Conservation (phyloP, 257 asterid species). For the Gentiana macrophylla region DNA sequence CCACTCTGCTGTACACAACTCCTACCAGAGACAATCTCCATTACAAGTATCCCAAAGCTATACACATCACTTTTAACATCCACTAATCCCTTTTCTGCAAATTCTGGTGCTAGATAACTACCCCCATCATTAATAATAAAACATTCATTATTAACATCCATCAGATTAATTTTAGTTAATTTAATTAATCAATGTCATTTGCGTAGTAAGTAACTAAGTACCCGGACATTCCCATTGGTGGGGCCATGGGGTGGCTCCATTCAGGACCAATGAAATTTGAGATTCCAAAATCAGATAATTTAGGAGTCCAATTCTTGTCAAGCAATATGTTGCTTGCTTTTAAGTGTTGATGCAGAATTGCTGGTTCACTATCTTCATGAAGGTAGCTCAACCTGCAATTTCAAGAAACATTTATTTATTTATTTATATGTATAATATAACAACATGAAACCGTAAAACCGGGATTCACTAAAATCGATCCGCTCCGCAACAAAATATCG, state of each 20-base stretch:
- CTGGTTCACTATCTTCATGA: constrained; percentile 44
- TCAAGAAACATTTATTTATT: not conserved
- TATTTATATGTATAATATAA: not conserved
- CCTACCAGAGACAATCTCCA: constrained; percentile 59
- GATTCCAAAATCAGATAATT: constrained; percentile 37
- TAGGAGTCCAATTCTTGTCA: constrained; percentile 58
- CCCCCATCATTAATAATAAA: not conserved
- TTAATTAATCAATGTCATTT: not conserved
- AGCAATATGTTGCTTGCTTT: constrained; percentile 43
- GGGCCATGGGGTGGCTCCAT: constrained; percentile 11
- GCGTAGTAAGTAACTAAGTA: constrained; percentile 12
- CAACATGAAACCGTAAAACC: not conserved
- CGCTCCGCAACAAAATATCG: no score
- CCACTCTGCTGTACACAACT: constrained; percentile 12
- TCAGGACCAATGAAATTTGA: constrained; percentile 25
- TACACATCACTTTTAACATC: constrained; percentile 41
- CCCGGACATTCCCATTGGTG: constrained; percentile 36
- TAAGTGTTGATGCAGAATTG: constrained; percentile 28
- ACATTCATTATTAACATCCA: no score
- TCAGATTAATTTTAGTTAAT: no score
- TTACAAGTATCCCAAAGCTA: constrained; percentile 44
- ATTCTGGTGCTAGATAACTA: constrained; percentile 42
- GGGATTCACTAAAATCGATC: no score
- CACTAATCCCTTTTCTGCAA: constrained; percentile 1
- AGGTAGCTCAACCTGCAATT: constrained; percentile 29